A percentile compares a stretch with the other conserved stretches of the same genome.
Evolutionary conservation across 2,329 filamentous ascomycete species (phyloP).

Genomic region (Colletotrichum neosansevieriae): DNA sequence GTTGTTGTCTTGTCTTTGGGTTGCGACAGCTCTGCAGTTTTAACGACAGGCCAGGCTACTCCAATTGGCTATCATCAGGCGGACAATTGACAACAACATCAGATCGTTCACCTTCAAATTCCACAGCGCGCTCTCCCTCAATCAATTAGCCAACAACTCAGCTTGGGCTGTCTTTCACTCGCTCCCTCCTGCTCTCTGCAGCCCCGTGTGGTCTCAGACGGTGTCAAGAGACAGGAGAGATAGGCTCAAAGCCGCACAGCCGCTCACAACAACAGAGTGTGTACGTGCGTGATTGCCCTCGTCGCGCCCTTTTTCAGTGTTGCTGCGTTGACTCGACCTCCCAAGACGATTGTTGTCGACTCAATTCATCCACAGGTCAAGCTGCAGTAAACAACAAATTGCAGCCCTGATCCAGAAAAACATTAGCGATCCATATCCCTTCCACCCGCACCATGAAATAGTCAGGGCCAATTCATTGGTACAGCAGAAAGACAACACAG

Average conservation of each 20-base stretch:
- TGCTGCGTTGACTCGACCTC: constrained; percentile 29
- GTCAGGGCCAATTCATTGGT: constrained; percentile 53
- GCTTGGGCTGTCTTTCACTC: constrained; percentile 19
- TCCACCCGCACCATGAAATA: constrained; percentile 57
- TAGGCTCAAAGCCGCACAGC: constrained; percentile 36
- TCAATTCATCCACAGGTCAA: constrained; percentile 14
- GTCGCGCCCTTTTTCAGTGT: constrained; percentile 30
- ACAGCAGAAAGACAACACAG: constrained; percentile 40
- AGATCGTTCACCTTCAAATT: constrained; percentile 13
- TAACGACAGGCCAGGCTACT: constrained; percentile 1
- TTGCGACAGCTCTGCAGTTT: constrained; percentile 6
- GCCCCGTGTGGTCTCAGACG: constrained; percentile 24
- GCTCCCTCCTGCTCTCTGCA: constrained; percentile 20
- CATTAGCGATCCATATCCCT: constrained; percentile 32
- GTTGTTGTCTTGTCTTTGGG: constrained; percentile 19
- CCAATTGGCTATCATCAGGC: constrained; percentile 29
- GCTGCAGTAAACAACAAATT: constrained; percentile 50
- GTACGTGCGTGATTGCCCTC: constrained; percentile 30
- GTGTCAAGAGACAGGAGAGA: constrained; percentile 29
- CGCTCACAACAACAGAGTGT: constrained; percentile 27
- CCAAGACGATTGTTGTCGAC: constrained; percentile 29
- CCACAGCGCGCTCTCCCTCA: constrained; percentile 23
- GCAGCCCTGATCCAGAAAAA: constrained; percentile 41
- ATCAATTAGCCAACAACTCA: constrained; percentile 17
- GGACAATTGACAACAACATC: constrained; percentile 17